Evolutionary conservation across 73 alveolate species (phyloP).

Genomic region (Symbiodinium pilosum): DNA sequence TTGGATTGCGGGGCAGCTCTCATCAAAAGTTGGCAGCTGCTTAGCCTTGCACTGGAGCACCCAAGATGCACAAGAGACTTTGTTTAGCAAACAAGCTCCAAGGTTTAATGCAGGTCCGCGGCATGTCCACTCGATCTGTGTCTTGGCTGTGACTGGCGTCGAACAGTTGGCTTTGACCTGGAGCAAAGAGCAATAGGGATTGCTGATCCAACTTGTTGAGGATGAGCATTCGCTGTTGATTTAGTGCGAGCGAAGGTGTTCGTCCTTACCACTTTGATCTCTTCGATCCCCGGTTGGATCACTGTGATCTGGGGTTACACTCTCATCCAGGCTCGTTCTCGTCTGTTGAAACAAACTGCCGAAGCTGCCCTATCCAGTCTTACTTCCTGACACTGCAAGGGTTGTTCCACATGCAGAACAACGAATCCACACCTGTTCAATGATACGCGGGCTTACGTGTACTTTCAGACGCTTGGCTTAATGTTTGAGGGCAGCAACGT

Average conservation of each 20-base stretch:
- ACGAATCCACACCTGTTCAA: conserved; percentile 44
- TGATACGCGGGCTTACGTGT: conserved; percentile 17
- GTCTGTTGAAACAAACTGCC: neutral
- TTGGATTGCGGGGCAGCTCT: neutral
- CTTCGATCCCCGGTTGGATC: conserved; percentile 79
- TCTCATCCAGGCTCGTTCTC: conserved; percentile 16
- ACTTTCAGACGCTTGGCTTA: conserved; percentile 41
- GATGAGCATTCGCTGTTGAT: neutral
- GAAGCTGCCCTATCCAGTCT: too few relatives aligned
- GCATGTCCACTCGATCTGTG: conserved; percentile 15
- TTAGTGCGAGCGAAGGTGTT: conserved; percentile 14
- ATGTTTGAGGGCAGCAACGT: neutral
- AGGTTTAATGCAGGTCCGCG: conserved; percentile 6
- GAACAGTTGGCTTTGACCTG: too few relatives aligned
- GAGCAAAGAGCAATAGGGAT: too few relatives aligned
- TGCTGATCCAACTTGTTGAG: too few relatives aligned
- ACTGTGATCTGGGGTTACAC: conserved; percentile 71
- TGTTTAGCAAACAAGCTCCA: too few relatives aligned
- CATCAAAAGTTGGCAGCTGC: neutral
- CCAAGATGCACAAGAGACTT: too few relatives aligned
- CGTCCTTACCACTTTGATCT: conserved; percentile 24
- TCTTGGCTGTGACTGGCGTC: neutral
- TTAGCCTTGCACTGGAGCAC: neutral
- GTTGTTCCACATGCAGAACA: conserved; percentile 37
- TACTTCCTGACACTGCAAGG: conserved; percentile 13